Evolutionary conservation across 169 alveolate genomes (phyloP).

Genomic region (Plasmodium vinckei): DNA sequence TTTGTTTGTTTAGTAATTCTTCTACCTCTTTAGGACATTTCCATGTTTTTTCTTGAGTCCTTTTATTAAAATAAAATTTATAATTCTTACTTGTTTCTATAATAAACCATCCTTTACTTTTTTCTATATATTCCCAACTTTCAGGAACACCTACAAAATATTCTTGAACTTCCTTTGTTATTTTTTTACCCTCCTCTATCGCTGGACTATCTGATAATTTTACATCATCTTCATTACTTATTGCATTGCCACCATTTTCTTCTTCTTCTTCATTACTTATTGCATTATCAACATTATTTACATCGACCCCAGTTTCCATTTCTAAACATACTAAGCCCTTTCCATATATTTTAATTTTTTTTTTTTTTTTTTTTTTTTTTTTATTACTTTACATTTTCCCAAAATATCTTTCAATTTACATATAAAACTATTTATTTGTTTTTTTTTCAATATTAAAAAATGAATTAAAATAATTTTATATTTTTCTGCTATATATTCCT

Average conservation of each 20-base stretch:
- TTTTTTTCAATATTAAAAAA: no score
- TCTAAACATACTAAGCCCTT: neutral
- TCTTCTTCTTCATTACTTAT: neutral
- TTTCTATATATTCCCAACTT: slow-evolving; percentile 71
- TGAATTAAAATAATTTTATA: no score
- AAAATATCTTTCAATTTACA: neutral
- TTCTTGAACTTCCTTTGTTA: slow-evolving; percentile 43
- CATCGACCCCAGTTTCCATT: neutral
- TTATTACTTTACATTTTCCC: neutral
- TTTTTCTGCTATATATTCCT: no score
- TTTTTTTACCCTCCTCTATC: neutral
- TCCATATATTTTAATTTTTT: neutral
- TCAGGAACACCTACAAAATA: slow-evolving; percentile 37
- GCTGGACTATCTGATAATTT: neutral
- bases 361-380: slow-evolving; percentile 12
- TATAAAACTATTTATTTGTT: neutral
- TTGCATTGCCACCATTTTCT: neutral
- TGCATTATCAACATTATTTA: neutral
- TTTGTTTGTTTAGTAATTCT: slow-evolving; percentile 1
- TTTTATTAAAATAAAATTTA: slow-evolving; percentile 58
- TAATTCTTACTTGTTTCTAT: slow-evolving; percentile 59
- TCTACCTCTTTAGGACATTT: slow-evolving; percentile 41
- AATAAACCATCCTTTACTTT: slow-evolving; percentile 64
- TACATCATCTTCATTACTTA: neutral
- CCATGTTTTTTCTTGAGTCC: slow-evolving; percentile 62